Conservation (phyloP, 106 monocot species). For the Triglochin maritima region DNA sequence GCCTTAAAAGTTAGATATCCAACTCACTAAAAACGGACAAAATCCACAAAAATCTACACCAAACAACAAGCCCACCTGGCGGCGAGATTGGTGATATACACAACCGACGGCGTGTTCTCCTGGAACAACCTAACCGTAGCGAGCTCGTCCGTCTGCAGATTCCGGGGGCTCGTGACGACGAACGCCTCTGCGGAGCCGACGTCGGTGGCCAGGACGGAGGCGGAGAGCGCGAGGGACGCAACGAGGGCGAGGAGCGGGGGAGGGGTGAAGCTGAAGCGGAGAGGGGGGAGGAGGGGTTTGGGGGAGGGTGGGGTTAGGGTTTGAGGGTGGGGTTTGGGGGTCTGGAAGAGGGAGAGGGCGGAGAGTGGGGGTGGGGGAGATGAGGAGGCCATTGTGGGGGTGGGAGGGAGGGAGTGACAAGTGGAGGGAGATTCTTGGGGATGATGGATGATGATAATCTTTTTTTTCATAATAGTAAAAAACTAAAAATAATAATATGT, state of each 20-base stretch:
- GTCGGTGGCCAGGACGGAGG: conserved; percentile 33
- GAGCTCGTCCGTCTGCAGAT: conserved; percentile 88
- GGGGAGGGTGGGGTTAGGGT: too few relatives aligned
- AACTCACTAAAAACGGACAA: not conserved
- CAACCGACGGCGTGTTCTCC: conserved; percentile 93
- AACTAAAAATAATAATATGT: too few relatives aligned
- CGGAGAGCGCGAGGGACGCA: conserved; percentile 60
- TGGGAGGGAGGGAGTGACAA: too few relatives aligned
- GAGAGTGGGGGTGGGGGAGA: too few relatives aligned
- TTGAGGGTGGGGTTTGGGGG: too few relatives aligned
- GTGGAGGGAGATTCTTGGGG: too few relatives aligned
- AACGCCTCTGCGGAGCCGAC: conserved; percentile 58
- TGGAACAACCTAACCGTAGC: conserved; percentile 87
- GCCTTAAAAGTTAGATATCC: not conserved
- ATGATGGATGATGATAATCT: too few relatives aligned
- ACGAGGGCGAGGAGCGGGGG: conserved; percentile 16
- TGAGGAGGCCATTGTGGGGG: too few relatives aligned
- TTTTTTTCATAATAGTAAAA: too few relatives aligned
- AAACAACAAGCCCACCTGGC: conserved; percentile 29
- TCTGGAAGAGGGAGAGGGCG: too few relatives aligned
- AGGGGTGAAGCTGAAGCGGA: too few relatives aligned
- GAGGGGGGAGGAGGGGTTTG: too few relatives aligned
- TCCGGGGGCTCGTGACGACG: conserved; percentile 44
- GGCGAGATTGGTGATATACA: conserved; percentile 95
- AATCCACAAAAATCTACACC: not conserved